phyloP scores from a whole-genome alignment of 2,329 filamentous ascomycete species.

The Cladophialophora bantiana region DNA sequence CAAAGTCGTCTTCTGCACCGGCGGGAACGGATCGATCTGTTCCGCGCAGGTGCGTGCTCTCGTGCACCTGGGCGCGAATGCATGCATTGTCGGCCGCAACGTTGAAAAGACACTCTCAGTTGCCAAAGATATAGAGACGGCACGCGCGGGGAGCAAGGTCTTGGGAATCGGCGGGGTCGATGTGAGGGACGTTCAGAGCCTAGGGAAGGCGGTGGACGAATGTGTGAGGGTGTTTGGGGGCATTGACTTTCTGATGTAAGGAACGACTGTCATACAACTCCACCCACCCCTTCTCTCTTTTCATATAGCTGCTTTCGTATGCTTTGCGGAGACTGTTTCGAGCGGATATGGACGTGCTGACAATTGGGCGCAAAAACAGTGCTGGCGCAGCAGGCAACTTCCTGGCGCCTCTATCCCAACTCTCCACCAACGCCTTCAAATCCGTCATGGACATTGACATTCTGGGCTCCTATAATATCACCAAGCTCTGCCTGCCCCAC shows the following conservation, averaged over 20 bases:
- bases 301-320: neutral
- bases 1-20: slow-evolving; percentile 93
- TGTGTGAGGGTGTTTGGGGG: slow-evolving; percentile 83
- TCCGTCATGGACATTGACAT: slow-evolving; percentile 96
- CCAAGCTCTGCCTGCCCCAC: slow-evolving; percentile 88
- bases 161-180: slow-evolving; percentile 78
- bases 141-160: slow-evolving; percentile 79
- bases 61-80: slow-evolving; percentile 88
- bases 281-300: neutral
- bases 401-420: slow-evolving; percentile 79
- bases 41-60: slow-evolving; percentile 91
- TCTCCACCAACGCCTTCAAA: slow-evolving; percentile 91
- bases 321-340: neutral
- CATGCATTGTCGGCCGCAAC: slow-evolving; percentile 91
- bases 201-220: slow-evolving; percentile 76
- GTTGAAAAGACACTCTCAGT: slow-evolving; percentile 82
- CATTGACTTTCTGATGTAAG: slow-evolving; percentile 91
- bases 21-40: slow-evolving; percentile 92
- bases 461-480: slow-evolving; percentile 89
- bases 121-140: slow-evolving; percentile 82
- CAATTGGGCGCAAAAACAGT: slow-evolving; percentile 52
- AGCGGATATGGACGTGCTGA: slow-evolving; percentile 1
- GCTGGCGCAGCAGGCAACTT: slow-evolving; percentile 97
- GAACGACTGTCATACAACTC: slow-evolving; percentile 15
- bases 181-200: slow-evolving; percentile 74